Conservation (phyloP, 2,329 filamentous ascomycete species). For the Microcyclospora tardicrescens region DNA sequence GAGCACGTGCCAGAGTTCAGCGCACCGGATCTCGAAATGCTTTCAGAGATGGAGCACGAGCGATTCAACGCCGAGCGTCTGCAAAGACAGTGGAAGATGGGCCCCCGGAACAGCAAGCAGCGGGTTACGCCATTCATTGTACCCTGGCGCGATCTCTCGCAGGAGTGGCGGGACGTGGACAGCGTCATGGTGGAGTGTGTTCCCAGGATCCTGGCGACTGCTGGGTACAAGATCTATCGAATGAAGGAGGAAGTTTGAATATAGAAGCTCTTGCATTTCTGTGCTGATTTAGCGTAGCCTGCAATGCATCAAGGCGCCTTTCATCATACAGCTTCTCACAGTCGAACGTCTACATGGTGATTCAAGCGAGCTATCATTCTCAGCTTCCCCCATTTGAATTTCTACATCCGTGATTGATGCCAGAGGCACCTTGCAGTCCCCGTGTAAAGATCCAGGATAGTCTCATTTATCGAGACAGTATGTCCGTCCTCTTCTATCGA, state of each 20-base stretch:
- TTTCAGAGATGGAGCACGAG: constrained; percentile 25
- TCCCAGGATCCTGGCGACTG: constrained; percentile 17
- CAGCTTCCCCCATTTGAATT: too few relatives aligned
- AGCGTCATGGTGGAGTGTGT: constrained; percentile 25
- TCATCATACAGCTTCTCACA: too few relatives aligned
- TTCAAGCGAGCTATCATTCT: too few relatives aligned
- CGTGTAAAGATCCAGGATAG: too few relatives aligned
- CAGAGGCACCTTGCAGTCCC: too few relatives aligned
- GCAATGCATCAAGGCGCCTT: too few relatives aligned
- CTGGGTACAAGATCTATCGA: constrained; percentile 23
- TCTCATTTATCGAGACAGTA: too few relatives aligned
- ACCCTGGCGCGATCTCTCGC: constrained; percentile 22
- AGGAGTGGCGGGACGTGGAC: constrained; percentile 25
- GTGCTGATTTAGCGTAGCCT: too few relatives aligned
- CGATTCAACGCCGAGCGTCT: constrained; percentile 24
- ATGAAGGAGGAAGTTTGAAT: constrained; percentile 12
- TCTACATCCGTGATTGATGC: too few relatives aligned
- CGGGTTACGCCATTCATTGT: constrained; percentile 23
- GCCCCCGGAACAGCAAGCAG: constrained; percentile 19
- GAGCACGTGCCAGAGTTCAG: constrained; percentile 19
- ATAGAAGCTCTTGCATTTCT: too few relatives aligned
- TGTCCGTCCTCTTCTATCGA: too few relatives aligned
- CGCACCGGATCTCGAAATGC: constrained; percentile 18
- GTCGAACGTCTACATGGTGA: too few relatives aligned
- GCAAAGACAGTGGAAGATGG: constrained; percentile 24